A percentile compares a stretch with the other conserved stretches of the same genome.
Conservation (phyloP, 768 basidiomycete species). For the Gelatoporia subvermispora region DNA sequence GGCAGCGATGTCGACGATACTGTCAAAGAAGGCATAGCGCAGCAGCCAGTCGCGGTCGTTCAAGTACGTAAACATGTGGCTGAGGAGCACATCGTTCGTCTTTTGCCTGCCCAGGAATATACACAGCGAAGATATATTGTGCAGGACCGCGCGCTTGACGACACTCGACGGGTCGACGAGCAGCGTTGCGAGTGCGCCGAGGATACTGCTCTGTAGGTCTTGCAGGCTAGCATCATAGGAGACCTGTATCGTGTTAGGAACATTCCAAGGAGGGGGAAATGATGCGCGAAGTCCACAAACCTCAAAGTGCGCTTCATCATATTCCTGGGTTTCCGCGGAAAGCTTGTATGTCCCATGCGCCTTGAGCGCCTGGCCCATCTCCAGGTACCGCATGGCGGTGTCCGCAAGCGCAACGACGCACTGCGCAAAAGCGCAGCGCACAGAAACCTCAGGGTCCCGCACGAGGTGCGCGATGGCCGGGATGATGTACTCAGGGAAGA, state of each 20-base stretch:
- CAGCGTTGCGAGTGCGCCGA: slow-evolving; percentile 82
- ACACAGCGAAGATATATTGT: slow-evolving; percentile 84
- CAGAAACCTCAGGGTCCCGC: slow-evolving; percentile 80
- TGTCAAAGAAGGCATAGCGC: slow-evolving; percentile 90
- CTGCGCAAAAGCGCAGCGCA: slow-evolving; percentile 76
- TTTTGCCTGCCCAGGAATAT: slow-evolving; percentile 90
- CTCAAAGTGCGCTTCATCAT: slow-evolving; percentile 79
- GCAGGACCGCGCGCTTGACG: slow-evolving; percentile 87
- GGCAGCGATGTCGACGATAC: slow-evolving; percentile 91
- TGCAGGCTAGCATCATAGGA: slow-evolving; percentile 85
- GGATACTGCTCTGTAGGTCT: slow-evolving; percentile 80
- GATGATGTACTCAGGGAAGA: slow-evolving; percentile 94
- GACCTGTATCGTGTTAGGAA: slow-evolving; percentile 44
- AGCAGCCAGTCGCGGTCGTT: slow-evolving; percentile 93
- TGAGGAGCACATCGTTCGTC: slow-evolving; percentile 92
- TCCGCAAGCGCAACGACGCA: slow-evolving; percentile 83
- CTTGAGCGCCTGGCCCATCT: slow-evolving; percentile 89
- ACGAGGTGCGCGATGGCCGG: slow-evolving; percentile 83
- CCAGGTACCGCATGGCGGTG: slow-evolving; percentile 81
- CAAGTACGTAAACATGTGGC: slow-evolving; percentile 78
- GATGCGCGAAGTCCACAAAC: slow-evolving; percentile 36
- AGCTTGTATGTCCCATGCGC: slow-evolving; percentile 73
- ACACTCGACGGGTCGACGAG: slow-evolving; percentile 86
- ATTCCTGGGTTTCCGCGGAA: slow-evolving; percentile 59
- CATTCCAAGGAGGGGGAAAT: not conserved